These are phyloP conservation scores for Akanthomyces lecanii DNA, from an alignment of 2,329 filamentous ascomycete species.

Conservation along the genomic window DNA sequence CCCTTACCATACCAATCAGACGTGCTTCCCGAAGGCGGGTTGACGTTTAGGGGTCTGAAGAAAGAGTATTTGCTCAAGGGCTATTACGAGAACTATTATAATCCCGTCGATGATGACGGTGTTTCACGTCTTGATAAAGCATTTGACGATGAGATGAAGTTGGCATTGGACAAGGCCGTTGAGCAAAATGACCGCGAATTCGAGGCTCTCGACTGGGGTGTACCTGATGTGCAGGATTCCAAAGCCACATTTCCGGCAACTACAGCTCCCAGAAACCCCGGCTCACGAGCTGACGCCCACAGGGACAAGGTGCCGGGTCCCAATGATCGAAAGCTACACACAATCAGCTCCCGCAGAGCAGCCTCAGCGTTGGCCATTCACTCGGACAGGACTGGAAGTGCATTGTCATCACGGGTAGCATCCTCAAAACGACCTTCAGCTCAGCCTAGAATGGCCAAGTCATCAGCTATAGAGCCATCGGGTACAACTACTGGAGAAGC, in stretches of 20 bases:
- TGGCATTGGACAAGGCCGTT: conserved; percentile 54
- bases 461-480: conserved; percentile 27
- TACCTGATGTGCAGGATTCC: conserved; percentile 52
- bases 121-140: conserved; percentile 59
- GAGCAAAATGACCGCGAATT: conserved; percentile 64
- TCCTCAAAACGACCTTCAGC: not conserved
- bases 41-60: conserved; percentile 56
- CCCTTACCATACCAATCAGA: conserved; percentile 67
- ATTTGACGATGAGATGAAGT: conserved; percentile 50
- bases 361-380: conserved; percentile 45
- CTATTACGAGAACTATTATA: conserved; percentile 58
- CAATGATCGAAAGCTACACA: conserved; percentile 19
- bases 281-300: not conserved
- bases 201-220: conserved; percentile 58
- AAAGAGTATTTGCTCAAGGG: conserved; percentile 56
- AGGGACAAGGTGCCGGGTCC: not conserved
- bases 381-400: conserved; percentile 19
- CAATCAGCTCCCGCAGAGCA: conserved; percentile 45
- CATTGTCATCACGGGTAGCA: conserved; percentile 1
- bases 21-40: conserved; percentile 54
- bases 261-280: not conserved
- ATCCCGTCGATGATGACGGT: conserved; percentile 64
- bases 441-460: conserved; percentile 23
- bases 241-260: not conserved
- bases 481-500: conserved; percentile 59